Evolutionary conservation across 2,329 filamentous ascomycete species (phyloP), one percentile per base, ranked within the genome.

Genomic region (Ceratocystis lukuohia): DNA sequence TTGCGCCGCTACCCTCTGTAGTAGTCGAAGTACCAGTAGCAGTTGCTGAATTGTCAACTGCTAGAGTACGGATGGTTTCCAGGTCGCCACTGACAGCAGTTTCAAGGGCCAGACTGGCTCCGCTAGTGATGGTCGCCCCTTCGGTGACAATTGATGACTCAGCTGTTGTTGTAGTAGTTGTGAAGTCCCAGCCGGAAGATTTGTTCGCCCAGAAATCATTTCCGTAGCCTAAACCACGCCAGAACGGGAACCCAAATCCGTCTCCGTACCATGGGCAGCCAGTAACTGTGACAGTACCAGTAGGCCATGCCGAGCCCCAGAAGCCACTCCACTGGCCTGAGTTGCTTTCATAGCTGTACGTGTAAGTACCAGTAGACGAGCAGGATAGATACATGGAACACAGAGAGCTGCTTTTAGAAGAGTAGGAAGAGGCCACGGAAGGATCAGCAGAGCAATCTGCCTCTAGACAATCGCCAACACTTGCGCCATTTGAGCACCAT

Each of bases 201-300:
- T 68, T 61, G 45, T 68, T 33, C 25, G 66, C 66, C 70, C 70
- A 71, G 67, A 69, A 69, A 2, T 65, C 68, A 22, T 66, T 65
- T 56, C 68, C 69, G 37, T 69, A 69, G 33, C 71, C 70, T n/a
- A 69, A 65, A 6, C 68, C 69, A 5, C 66, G 68, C 70, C 71
- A 71, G 63, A 69, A 70, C 20, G 69, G 69, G 37, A 68, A 68
- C 37, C 68, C 68, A 30, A 68, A 70, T 17, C 70, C 70, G 46
- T 69, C 66, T 66, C 70, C 71, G 33, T 71, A 65, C 65, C 71
- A 71, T 4, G 71, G 70, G 61, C 71, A 72, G 2, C 71, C 71
- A 7, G 71, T 72, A 20, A 71, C 69, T 17, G 71, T 71, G 30
- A 72, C 71, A 6, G 69, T 68, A 4, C 67, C 69, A 17, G 66